Evolutionary conservation across 352 stramenopile species (phyloP).

Genomic region (Phytopythium delawarense): DNA sequence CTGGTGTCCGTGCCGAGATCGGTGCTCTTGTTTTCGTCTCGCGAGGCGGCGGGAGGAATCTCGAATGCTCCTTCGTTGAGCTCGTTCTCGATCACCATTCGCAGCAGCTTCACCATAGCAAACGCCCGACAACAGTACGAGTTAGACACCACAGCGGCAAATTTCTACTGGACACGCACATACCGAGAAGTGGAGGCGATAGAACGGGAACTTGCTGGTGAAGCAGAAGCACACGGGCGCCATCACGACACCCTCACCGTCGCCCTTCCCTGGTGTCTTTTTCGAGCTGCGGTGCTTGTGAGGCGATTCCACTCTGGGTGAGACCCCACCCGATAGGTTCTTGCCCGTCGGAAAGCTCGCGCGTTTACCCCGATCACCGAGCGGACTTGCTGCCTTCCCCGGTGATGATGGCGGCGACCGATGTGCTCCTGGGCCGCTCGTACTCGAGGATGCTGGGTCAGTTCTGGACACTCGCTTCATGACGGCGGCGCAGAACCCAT

Average conservation of each 20-base stretch:
- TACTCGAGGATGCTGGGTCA: background rate
- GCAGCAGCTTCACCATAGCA: slow-evolving; percentile 38
- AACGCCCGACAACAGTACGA: background rate
- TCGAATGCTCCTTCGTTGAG: slow-evolving; percentile 22
- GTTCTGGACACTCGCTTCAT: slow-evolving; percentile 39
- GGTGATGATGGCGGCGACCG: background rate
- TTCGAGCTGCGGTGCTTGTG: background rate
- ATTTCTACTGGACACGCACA: background rate
- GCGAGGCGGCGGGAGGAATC: background rate
- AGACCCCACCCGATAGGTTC: background rate
- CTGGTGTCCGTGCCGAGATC: background rate
- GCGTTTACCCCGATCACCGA: slow-evolving; percentile 21
- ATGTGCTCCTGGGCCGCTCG: background rate
- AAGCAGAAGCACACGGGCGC: slow-evolving; percentile 79
- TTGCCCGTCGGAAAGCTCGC: slow-evolving; percentile 24
- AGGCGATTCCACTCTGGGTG: background rate
- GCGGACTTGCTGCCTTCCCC: slow-evolving; percentile 1
- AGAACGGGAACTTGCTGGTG: slow-evolving; percentile 87
- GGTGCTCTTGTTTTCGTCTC: slow-evolving; percentile 9
- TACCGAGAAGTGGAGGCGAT: slow-evolving; percentile 81
- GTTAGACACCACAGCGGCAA: background rate
- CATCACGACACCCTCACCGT: slow-evolving; percentile 14
- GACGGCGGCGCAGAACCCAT: slow-evolving; percentile 73
- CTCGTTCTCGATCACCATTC: slow-evolving; percentile 71
- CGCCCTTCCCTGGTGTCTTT: background rate